Evolutionary conservation across 2,329 filamentous ascomycete species (phyloP).

Genomic region (Colletotrichum paranaense): DNA sequence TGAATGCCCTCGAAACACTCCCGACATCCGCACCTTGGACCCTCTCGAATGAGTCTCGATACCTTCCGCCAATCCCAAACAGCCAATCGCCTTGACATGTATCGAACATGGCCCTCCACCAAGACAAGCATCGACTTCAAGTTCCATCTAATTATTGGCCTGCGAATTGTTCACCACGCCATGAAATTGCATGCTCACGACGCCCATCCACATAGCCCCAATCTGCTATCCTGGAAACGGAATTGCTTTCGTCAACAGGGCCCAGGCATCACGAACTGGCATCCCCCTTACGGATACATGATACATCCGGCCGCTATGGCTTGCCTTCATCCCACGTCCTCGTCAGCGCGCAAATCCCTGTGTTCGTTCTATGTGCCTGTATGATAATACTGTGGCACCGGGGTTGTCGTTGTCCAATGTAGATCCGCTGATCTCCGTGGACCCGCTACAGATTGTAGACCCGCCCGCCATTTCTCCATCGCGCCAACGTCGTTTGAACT

Average conservation of each 20-base stretch:
- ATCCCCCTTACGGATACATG: too few species aligned
- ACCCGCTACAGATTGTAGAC: slow-evolving; percentile 8
- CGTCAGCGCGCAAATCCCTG: slow-evolving; percentile 3
- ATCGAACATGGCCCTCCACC: neutral
- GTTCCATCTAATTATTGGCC: neutral
- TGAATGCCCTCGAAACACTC: slow-evolving; percentile 11
- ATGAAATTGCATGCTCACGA: neutral
- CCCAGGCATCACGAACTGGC: neutral
- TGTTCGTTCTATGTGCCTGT: neutral
- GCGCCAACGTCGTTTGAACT: neutral
- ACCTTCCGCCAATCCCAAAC: neutral
- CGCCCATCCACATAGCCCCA: neutral
- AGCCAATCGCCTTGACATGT: neutral
- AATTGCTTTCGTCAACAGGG: neutral
- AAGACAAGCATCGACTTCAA: neutral
- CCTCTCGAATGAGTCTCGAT: neutral
- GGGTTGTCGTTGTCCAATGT: slow-evolving; percentile 6
- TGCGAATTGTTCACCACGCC: slow-evolving; percentile 20
- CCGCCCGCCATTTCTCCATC: neutral
- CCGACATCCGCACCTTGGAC: neutral
- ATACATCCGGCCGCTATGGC: neutral
- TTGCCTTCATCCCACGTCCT: slow-evolving; percentile 9
- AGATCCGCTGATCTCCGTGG: slow-evolving; percentile 32
- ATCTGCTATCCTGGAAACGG: neutral
- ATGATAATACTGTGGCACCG: neutral